A percentile compares a stretch with the other conserved stretches of the same genome.
Conservation (phyloP, 2,329 filamentous ascomycete species). For the Apiospora rasikravindrae region DNA sequence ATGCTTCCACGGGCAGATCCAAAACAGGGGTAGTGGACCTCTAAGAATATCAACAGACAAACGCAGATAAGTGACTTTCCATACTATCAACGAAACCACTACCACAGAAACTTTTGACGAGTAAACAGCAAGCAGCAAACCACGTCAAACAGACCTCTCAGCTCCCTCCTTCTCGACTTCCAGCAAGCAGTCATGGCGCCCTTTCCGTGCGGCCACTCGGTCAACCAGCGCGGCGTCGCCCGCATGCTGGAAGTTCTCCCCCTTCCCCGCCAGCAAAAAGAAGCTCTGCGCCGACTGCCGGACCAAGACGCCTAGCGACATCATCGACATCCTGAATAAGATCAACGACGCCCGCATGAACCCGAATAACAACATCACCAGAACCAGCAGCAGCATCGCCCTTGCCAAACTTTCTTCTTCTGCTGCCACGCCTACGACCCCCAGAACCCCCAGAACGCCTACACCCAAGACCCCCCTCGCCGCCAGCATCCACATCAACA, state of each 20-base stretch:
- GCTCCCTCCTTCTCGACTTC: neutral
- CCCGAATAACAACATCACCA: neutral
- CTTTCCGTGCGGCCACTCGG: neutral
- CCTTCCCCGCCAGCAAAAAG: conserved; percentile 17
- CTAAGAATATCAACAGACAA: neutral
- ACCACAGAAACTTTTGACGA: neutral
- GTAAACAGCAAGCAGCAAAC: neutral
- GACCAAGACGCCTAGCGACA: conserved; percentile 10
- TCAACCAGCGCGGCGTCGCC: conserved; percentile 10
- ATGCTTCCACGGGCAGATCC: neutral
- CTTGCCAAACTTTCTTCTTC: neutral
- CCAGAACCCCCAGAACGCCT: neutral
- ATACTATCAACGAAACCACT: neutral
- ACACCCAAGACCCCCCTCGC: neutral
- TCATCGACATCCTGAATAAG: neutral
- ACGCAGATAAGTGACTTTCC: neutral
- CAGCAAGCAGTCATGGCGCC: conserved; percentile 4
- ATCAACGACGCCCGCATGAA: conserved; percentile 8
- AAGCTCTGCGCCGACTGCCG: conserved; percentile 23
- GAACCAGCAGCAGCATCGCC: neutral
- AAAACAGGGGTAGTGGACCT: neutral
- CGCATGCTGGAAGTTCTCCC: conserved; percentile 3
- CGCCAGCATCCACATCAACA: neutral
- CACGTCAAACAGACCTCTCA: neutral
- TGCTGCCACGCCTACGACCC: neutral